phyloP scores from a whole-genome alignment of 441 rosid genomes.

The Mallotus repandus region DNA sequence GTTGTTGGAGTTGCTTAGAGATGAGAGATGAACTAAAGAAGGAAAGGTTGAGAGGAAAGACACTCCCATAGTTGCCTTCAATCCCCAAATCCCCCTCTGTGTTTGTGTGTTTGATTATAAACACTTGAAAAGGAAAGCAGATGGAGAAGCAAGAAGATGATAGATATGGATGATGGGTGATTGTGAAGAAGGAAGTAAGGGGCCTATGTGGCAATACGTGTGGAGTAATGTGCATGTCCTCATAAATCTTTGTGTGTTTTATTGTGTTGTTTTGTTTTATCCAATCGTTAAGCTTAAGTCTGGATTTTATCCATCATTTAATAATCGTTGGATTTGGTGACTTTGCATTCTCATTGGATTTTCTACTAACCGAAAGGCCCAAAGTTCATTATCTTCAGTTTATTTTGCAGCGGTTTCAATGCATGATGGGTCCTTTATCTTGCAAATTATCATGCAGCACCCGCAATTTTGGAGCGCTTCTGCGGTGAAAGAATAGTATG shows the following conservation, averaged over 20 bases:
- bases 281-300: constrained; percentile 10
- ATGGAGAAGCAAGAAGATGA: neutral
- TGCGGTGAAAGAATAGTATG: too few relatives aligned
- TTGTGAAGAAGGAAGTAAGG: neutral
- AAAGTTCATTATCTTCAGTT: too few relatives aligned
- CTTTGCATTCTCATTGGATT: too few relatives aligned
- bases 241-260: neutral
- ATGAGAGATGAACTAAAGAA: constrained; percentile 32
- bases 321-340: too few relatives aligned
- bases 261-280: neutral
- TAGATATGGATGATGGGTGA: constrained; percentile 1
- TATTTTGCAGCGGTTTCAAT: too few relatives aligned
- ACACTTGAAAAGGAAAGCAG: neutral
- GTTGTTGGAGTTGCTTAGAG: constrained; percentile 23
- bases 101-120: neutral
- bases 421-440: too few relatives aligned
- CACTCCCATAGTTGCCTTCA: constrained; percentile 33
- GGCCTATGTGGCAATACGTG: constrained; percentile 14
- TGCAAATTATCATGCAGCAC: too few relatives aligned
- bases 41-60: constrained; percentile 62
- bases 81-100: neutral
- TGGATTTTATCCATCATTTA: too few relatives aligned
- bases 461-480: too few relatives aligned
- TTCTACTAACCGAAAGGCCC: too few relatives aligned
- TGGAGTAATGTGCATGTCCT: constrained; percentile 10